Percentiles rank a stretch among this genome's conserved stretches.
These are phyloP conservation scores for Phanerodontia chrysosporium DNA, from an alignment of 768 basidiomycete species.

Conservation along the genomic window DNA sequence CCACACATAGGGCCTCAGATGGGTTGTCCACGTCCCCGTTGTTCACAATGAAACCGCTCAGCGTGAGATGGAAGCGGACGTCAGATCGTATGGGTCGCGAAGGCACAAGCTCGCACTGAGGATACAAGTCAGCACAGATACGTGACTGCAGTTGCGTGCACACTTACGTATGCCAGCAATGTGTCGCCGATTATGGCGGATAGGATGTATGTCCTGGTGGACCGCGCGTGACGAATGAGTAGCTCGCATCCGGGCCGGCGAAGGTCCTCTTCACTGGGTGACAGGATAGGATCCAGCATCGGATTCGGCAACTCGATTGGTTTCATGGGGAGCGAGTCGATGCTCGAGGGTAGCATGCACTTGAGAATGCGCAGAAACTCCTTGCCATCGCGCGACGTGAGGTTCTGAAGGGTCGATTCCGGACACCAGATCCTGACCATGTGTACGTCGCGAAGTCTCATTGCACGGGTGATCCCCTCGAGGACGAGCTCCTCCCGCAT, in stretches of 20 bases:
- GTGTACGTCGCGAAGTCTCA: neutral
- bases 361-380: constrained; percentile 1
- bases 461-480: neutral
- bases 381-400: neutral
- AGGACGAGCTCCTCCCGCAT: neutral
- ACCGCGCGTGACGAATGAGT: neutral
- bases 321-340: neutral
- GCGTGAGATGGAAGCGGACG: no score
- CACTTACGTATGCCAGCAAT: neutral
- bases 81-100: no score
- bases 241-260: neutral
- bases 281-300: neutral
- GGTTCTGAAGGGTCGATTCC: neutral
- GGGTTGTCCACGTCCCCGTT: no score
- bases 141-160: no score
- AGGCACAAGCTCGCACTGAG: no score
- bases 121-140: no score
- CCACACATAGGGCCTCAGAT: no score
- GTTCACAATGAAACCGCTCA: no score
- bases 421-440: neutral
- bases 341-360: neutral
- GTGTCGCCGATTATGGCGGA: neutral
- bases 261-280: neutral
- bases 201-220: neutral
- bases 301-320: neutral